Percentiles rank a stretch among this genome's conserved stretches.
Evolutionary conservation across 2,329 filamentous ascomycete genomes (phyloP).

Genomic region (Talaromyces atroroseus): DNA sequence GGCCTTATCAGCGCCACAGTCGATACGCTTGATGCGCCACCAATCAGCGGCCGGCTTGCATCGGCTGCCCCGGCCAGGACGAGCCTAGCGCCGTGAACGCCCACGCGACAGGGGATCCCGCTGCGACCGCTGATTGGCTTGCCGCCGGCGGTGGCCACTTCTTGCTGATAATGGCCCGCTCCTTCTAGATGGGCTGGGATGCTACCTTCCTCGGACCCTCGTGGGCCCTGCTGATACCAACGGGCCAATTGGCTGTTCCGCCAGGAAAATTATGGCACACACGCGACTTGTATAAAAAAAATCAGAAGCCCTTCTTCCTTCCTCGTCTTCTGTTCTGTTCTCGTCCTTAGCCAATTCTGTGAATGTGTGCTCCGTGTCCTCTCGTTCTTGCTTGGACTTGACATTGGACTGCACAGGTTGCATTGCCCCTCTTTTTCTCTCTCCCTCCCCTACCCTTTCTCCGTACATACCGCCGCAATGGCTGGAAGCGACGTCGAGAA

Average conservation of each 20-base stretch:
- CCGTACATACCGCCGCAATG: neutral
- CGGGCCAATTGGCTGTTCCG: neutral
- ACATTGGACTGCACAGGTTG: neutral
- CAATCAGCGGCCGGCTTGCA: neutral
- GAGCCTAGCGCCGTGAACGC: neutral
- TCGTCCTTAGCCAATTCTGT: neutral
- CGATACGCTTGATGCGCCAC: neutral
- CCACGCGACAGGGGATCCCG: conserved; percentile 5
- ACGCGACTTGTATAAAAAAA: neutral
- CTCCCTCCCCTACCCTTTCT: neutral
- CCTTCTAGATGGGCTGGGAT: conserved; percentile 3
- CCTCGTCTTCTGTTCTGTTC: neutral
- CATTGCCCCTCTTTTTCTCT: neutral
- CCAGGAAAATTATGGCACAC: conserved; percentile 2
- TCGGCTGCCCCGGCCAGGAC: neutral
- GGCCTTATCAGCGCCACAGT: neutral
- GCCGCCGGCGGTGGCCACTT: neutral
- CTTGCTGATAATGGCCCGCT: conserved; percentile 6
- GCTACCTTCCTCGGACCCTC: neutral
- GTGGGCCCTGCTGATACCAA: neutral
- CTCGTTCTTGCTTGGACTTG: neutral
- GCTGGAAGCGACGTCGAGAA: conserved; percentile 28
- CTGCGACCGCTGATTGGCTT: neutral
- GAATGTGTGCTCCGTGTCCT: neutral
- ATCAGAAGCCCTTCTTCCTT: neutral